Base-by-base conservation (phyloP, 2,329 filamentous ascomycete genomes). In the Cordyceps farinosa region DNA sequence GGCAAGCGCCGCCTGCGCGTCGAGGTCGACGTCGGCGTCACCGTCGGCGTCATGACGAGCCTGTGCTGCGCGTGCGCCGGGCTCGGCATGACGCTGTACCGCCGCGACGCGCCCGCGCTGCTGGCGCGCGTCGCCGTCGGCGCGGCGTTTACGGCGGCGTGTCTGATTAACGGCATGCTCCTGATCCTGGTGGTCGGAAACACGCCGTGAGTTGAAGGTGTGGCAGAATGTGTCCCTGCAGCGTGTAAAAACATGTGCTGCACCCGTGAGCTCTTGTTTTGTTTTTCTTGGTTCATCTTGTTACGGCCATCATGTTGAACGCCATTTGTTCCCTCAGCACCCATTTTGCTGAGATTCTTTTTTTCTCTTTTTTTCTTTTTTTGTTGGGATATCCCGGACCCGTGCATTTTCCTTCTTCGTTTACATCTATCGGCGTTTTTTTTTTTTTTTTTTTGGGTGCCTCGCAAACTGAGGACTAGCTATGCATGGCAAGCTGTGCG, bases 21-120 rank as follows among this genome's bases (percentile, higher is more conserved):
- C n/a, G 86, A 91, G 72, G 90, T 94, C 3, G 89, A 93, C 69
- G 85, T 84, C 0, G 90, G 87, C 9, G 88, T 90, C 2, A 81
- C 90, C 1, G 79, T 91, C 47, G 90, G 89, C 10, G 86, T 89
- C 17, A 81, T 90, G 38, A 80, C 84, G 36, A 90, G 87, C 66
- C 72, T 92, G 47, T 81, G 87, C 65, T 87, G 87, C 69, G 85
- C 85, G 0, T 84, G 86, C 53, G 78, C 83, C 13, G 89, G 82
- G 1, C 78, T 91, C 7, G 85, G 82, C 40, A 81, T 84, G 71
- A 81, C 84, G 66, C 72, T 88, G 13, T 82, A 83, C 57, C 79
- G 85, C 42, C 75, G 77, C 47, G 80, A 82, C 55, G 71, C 69
- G 15, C 68, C 84, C 9, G 70, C 77, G 3, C 70, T 80, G 60